Evolutionary conservation across 345 rosid genomes (phyloP), one percentile per base, ranked within the genome.

Genomic region (Gossypioides kirkii): DNA sequence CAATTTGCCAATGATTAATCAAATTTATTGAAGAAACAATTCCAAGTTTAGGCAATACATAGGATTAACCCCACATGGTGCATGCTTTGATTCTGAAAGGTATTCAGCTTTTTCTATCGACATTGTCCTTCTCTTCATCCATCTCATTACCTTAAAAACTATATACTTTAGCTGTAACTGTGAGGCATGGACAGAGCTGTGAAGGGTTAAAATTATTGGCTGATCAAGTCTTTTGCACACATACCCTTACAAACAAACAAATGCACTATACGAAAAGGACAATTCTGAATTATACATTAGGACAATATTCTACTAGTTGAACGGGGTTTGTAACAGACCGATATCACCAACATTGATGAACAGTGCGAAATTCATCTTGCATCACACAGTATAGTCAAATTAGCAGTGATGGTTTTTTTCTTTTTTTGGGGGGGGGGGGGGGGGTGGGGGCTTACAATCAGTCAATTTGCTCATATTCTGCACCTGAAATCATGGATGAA

Each of bases 1-100:
- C 71, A 69, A 56, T 64, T 47, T 55, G 41, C 45, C 58, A 69
- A 75, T 72, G 79, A 50, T 72, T 82, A 69, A 79, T 74, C 80
- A 79, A 75, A 79, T 52, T 58, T 53, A 55, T 54, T 52, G 45
- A 56, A 56, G 66, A 47, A 61, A 58, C 46, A 46, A 26, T 28
- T 71, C 49, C 61, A 22, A 50, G 66, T 56, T 50, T 71, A 42
- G 73, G 62, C 65, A 59, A 36, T 41, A 50, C 50, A 17, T 49
- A 59, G 49, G 70, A 53, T 54, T 53, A 74, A 65, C 56, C 53
- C 75, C 47, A 10, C 49, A 55, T 23, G 61, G 45, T 59, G 18
- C 6, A 61, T 52, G 74, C 64, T 65, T 78, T 46, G 52, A 49
- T 17, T 61, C 26, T 58, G 14, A 77, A 55, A 17, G 49, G 41